A percentile compares a stretch with the other conserved stretches of the same genome.
These are phyloP conservation scores for Trichoderma orchidacearum DNA, from an alignment of 495 filamentous ascomycete species.

Conservation along the genomic window DNA sequence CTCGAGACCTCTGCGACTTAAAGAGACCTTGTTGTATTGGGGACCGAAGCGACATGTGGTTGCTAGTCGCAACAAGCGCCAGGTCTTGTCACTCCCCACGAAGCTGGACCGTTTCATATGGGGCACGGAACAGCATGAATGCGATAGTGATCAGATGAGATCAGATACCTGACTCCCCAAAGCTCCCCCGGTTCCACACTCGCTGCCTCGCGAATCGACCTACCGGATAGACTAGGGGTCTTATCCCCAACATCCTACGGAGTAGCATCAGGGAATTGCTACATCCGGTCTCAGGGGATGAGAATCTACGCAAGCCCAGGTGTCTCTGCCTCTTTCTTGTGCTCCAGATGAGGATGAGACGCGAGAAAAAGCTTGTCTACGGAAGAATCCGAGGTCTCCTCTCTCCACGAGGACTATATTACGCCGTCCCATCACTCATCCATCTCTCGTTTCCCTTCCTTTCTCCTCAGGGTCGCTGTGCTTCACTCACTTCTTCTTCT, in stretches of 20 bases:
- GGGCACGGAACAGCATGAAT: not conserved
- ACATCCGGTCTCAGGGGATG: not conserved
- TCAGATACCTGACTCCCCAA: too few species aligned
- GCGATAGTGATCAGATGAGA: not conserved
- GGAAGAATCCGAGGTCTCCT: not conserved
- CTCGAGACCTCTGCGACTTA: not conserved
- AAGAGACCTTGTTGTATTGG: not conserved
- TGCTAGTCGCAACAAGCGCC: too few species aligned
- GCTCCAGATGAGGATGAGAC: not conserved
- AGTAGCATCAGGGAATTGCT: not conserved
- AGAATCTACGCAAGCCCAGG: not conserved
- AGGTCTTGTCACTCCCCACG: too few species aligned
- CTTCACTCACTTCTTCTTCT: constrained; percentile 1
- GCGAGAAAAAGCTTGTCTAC: not conserved
- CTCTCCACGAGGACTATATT: not conserved
- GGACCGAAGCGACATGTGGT: too few species aligned
- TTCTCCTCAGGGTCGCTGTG: not conserved
- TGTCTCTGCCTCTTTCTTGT: not conserved
- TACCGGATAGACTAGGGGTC: not conserved
- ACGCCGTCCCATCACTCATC: not conserved
- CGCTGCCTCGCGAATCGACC: too few species aligned
- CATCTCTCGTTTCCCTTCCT: not conserved
- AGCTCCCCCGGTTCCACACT: too few species aligned
- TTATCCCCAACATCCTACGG: not conserved
- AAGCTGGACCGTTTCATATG: too few species aligned